Base-by-base conservation (phyloP, 495 filamentous ascomycete species). In the Aspergillus cavernicola region DNA sequence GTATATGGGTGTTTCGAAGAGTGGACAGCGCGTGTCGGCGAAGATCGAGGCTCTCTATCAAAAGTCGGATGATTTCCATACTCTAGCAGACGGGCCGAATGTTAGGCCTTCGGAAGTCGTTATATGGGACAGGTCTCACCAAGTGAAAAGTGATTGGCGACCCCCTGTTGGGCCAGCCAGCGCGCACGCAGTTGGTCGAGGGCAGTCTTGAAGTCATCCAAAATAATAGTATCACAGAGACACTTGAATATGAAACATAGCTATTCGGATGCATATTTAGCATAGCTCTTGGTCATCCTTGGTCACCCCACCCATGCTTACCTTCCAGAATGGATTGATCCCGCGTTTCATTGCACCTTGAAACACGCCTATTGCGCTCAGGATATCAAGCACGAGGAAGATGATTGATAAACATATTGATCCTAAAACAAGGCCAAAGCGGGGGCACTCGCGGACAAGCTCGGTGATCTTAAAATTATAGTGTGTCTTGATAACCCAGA, bases 171-270 rank as follows among this genome's bases (percentile, higher is more conserved):
- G 4, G 23, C 10, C 2, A 42, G 12, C 40, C 40, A 42, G n/a
- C 22, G 40, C 0, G 10, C 12, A 42, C 40, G 7, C 1, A 42
- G 40, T 11, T 26, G 7, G 7, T 50, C 46, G 3, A 50, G 46
- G 2, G 33, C 33, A 3, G 46, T 38, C 19, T 47, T 46, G 24
- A 55, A 55, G 41, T 50, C 52, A 31, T 57, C 80, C 0, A 83
- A 71, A 29, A 83, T 70, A 42, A 82, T 68, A 1, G 74, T 73
- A 56, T 83, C 80, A 38, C 76, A 79, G 26, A 81, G 71, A 45
- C 76, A 81, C 56, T 82, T 83, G 69, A 82, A 82, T 7, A 82
- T 71, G 52, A 80, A 76, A 4, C 67, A 70, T 2, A 81, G 45
- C 68, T 70, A 22, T n/a, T n/a, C 26, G 41, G 44, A 33, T 35